Evolutionary conservation across 108 stramenopile species (phyloP).

Genomic region (Cylindrotheca fusiformis): DNA sequence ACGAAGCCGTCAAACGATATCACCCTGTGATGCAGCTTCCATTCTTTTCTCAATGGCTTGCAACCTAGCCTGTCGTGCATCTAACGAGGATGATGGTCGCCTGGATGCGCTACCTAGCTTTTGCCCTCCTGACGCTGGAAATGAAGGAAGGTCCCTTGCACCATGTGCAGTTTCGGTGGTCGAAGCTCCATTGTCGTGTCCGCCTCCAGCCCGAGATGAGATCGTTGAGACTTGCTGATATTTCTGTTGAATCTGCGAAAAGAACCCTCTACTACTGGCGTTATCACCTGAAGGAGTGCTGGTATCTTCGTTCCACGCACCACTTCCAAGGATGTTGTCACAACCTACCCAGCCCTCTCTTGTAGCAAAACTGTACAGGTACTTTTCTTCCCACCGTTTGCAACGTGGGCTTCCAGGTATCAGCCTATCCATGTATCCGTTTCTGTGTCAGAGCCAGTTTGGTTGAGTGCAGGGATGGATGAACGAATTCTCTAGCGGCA

Average conservation of each 20-base stretch:
- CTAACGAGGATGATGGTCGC: slow-evolving; percentile 9
- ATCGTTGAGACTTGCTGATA: slow-evolving; percentile 2
- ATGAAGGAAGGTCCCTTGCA: not conserved
- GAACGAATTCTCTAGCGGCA: no score
- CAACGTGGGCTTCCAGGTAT: slow-evolving; percentile 26
- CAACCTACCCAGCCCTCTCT: slow-evolving; percentile 42
- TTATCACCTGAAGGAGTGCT: not conserved
- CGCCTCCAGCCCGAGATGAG: slow-evolving; percentile 13
- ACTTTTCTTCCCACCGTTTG: slow-evolving; percentile 45
- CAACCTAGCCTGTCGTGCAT: slow-evolving; percentile 40
- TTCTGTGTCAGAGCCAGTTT: not conserved
- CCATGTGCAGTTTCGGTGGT: not conserved
- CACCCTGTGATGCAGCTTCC: not conserved
- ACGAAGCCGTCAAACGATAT: not conserved
- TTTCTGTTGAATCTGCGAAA: slow-evolving; percentile 1
- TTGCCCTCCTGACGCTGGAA: slow-evolving; percentile 25
- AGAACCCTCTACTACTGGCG: slow-evolving; percentile 1
- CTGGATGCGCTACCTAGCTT: slow-evolving; percentile 26
- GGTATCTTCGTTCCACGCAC: slow-evolving; percentile 41
- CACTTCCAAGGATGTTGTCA: slow-evolving; percentile 32
- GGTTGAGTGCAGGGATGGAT: not conserved
- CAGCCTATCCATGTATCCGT: slow-evolving; percentile 32
- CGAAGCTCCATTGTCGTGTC: slow-evolving; percentile 1
- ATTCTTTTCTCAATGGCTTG: slow-evolving; percentile 38
- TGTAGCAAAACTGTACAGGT: slow-evolving; percentile 20